Conservation (phyloP, 2,329 filamentous ascomycete species). For the Pseudogymnoascus sp. region DNA sequence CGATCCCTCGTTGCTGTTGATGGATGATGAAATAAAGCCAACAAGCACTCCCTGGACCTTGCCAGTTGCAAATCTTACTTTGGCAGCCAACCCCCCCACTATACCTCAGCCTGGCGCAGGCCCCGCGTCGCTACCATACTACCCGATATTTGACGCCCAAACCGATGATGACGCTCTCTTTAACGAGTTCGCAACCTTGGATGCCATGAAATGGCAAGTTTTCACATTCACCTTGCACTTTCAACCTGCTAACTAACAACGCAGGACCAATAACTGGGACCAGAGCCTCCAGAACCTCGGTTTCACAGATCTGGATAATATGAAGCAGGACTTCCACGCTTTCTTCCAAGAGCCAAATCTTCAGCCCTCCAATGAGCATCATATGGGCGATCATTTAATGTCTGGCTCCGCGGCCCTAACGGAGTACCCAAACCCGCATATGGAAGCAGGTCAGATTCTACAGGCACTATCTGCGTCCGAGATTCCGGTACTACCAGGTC, state of each 20-base stretch:
- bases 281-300: conserved; percentile 29
- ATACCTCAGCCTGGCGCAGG: conserved; percentile 9
- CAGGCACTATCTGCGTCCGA: conserved; percentile 22
- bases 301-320: conserved; percentile 26
- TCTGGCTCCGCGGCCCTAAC: neutral
- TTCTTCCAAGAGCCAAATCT: conserved; percentile 26
- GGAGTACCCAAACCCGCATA: conserved; percentile 10
- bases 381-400: conserved; percentile 23
- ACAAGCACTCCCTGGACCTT: neutral
- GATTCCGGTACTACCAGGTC: neutral
- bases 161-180: conserved; percentile 40
- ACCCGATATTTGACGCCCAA: conserved; percentile 18
- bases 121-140: conserved; percentile 10
- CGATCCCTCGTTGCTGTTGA: neutral
- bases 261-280: conserved; percentile 26
- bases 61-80: neutral
- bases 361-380: conserved; percentile 20
- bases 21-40: neutral
- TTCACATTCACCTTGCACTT: neutral
- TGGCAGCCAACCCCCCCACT: neutral
- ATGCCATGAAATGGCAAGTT: conserved; percentile 40
- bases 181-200: conserved; percentile 48
- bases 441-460: conserved; percentile 26
- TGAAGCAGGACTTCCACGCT: conserved; percentile 27
- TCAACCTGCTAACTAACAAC: conserved; percentile 13